These are phyloP conservation scores for Penicillium herquei DNA, from an alignment of 495 filamentous ascomycete genomes.

Conservation along the genomic window DNA sequence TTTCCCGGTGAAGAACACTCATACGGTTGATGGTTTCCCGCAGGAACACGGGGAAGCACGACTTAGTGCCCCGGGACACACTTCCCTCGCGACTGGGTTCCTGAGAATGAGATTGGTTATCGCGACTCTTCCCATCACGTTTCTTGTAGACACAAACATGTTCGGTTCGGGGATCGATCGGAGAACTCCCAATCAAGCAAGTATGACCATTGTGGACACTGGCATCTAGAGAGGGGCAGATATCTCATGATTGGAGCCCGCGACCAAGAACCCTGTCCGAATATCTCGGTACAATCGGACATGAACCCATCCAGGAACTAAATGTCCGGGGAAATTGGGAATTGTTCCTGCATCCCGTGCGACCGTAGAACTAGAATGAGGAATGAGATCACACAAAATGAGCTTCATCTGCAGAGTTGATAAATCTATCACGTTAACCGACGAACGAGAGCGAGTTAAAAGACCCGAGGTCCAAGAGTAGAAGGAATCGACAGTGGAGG, in stretches of 20 bases:
- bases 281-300: not conserved
- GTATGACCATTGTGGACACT: not conserved
- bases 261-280: no score
- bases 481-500: slow-evolving; percentile 4
- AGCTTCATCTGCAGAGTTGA: not conserved
- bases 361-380: not conserved
- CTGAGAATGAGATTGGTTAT: not conserved
- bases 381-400: not conserved
- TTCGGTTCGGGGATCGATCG: slow-evolving; percentile 1
- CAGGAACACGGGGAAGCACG: not conserved
- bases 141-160: no score
- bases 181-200: slow-evolving; percentile 4
- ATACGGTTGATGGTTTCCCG: not conserved
- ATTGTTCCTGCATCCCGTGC: not conserved
- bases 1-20: not conserved
- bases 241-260: not conserved
- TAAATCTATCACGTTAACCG: not conserved
- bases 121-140: no score
- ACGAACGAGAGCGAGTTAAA: not conserved
- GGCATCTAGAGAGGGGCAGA: not conserved
- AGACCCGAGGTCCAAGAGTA: slow-evolving; percentile 3
- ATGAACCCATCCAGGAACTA: slow-evolving; percentile 3
- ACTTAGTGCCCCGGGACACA: not conserved
- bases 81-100: not conserved
- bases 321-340: slow-evolving; percentile 1